Base-by-base conservation (phyloP, 805 yeast species). In the Wickerhamiella sergipiensis region DNA sequence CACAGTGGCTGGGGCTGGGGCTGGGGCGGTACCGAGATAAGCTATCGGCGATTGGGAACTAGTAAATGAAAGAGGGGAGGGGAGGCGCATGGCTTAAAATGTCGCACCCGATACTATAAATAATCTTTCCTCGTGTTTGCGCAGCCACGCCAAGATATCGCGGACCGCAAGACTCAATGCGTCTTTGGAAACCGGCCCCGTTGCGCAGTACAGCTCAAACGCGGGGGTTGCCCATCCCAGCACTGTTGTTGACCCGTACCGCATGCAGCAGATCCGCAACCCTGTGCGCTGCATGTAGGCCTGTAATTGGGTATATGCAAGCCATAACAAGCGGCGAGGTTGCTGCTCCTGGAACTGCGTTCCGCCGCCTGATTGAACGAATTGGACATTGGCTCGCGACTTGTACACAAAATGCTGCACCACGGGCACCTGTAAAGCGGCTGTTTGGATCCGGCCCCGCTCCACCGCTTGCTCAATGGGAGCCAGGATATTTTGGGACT, bases 331-430 rank as follows among this genome's bases (percentile, higher is more conserved):
- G 7, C 19, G 40, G 9, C 40, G 19, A 15, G 46, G 12, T 6
- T 43, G 36, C 5, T 22, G 46, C 8, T 43, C 46, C 9, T 23
- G 36, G 18, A 47, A 36, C 9, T 36, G 72, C 46, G 74, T 72
- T 61, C 71, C 71, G 43, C 58, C 57, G 40, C 55, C 55, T 29
- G 74, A 70, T 67, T 71, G 70, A 17, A 78, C 74, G 58, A 74
- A 81, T 59, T 86, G 97, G 17, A 86, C 79, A 51, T 77, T 76
- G 21, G 68, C 68, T 53, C 77, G 81, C 33, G 85, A 77, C 65
- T 85, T 88, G 70, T 79, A 89, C 22, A 88, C 74, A 61, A 89
- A 92, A 67, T 88, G 96, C 53, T 79, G 76, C 10, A 90, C 74
- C 26, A 73, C 63, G 0, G 76, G 67, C 6, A 80, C 82, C 1